Conservation (phyloP, 768 basidiomycete species). For the Leccinum incarnatum region DNA sequence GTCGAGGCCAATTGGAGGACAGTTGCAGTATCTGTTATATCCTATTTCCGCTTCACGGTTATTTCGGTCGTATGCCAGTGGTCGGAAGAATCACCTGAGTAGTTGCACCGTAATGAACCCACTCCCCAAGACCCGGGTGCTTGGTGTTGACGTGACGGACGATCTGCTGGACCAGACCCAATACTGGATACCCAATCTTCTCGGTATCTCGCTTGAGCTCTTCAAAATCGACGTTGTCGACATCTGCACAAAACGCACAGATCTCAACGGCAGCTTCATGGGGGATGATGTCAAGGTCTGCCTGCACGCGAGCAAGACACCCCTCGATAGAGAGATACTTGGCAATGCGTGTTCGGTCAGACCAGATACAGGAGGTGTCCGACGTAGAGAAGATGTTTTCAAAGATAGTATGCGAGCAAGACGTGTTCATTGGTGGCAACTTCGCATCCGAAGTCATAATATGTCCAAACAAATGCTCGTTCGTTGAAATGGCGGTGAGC, state of each 20-base stretch:
- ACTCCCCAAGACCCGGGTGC: slow-evolving; percentile 40
- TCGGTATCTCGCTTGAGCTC: slow-evolving; percentile 39
- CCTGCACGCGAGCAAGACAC: slow-evolving; percentile 38
- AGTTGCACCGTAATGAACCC: slow-evolving; percentile 48
- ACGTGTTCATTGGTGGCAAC: background rate
- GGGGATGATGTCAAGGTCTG: slow-evolving; percentile 39
- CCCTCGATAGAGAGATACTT: slow-evolving; percentile 32
- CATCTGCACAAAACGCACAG: slow-evolving; percentile 30
- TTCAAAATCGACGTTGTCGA: slow-evolving; percentile 38
- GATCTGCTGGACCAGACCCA: slow-evolving; percentile 44
- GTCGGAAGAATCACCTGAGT: slow-evolving; percentile 38
- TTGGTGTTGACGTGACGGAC: slow-evolving; percentile 36
- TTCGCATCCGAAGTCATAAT: too few relatives aligned
- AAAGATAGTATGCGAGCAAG: slow-evolving; percentile 28
- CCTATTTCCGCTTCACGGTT: slow-evolving; percentile 26
- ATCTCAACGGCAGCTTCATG: slow-evolving; percentile 37
- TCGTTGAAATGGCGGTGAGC: too few relatives aligned
- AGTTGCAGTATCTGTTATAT: slow-evolving; percentile 48
- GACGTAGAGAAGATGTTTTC: slow-evolving; percentile 41
- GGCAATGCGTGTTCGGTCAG: slow-evolving; percentile 29
- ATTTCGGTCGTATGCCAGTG: background rate
- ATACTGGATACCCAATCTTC: slow-evolving; percentile 44
- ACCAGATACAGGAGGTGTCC: slow-evolving; percentile 40
- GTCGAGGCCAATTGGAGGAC: slow-evolving; percentile 42
- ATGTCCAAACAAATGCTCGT: too few relatives aligned